phyloP scores from a whole-genome alignment of 768 basidiomycete species.

The Lentinus tigrinus region DNA sequence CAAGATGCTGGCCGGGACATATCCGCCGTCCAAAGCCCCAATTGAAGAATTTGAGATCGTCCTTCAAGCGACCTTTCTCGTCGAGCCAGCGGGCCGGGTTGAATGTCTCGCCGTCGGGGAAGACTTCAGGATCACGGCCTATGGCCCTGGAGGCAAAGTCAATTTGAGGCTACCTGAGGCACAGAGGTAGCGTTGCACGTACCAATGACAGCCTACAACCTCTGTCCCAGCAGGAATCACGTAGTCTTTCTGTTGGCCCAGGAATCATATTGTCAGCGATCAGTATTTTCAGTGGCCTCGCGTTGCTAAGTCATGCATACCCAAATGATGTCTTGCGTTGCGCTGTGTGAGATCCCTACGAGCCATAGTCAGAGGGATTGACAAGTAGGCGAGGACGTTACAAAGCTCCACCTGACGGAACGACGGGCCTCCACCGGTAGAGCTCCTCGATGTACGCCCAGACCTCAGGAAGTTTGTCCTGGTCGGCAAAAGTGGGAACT shows the following conservation, averaged over 20 bases:
- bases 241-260: slow-evolving; percentile 30
- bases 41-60: slow-evolving; percentile 30
- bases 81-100: slow-evolving; percentile 33
- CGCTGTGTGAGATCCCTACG: slow-evolving; percentile 62
- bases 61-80: slow-evolving; percentile 26
- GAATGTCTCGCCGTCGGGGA: slow-evolving; percentile 32
- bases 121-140: slow-evolving; percentile 31
- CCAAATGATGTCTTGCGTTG: slow-evolving; percentile 64
- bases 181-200: not conserved
- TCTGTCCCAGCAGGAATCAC: slow-evolving; percentile 40
- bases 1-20: slow-evolving; percentile 67
- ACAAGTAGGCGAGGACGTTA: not conserved
- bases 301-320: slow-evolving; percentile 33
- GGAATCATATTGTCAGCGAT: not conserved
- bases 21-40: slow-evolving; percentile 46
- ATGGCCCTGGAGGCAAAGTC: slow-evolving; percentile 27
- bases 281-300: too few relatives aligned
- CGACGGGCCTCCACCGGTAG: slow-evolving; percentile 42
- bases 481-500: slow-evolving; percentile 45
- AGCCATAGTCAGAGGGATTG: slow-evolving; percentile 12
- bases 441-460: slow-evolving; percentile 42
- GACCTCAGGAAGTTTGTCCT: slow-evolving; percentile 34
- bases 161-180: not conserved
- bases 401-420: slow-evolving; percentile 26
- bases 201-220: slow-evolving; percentile 41